Conservation (phyloP, 495 filamentous ascomycete species). For the Xylaria grammica region DNA sequence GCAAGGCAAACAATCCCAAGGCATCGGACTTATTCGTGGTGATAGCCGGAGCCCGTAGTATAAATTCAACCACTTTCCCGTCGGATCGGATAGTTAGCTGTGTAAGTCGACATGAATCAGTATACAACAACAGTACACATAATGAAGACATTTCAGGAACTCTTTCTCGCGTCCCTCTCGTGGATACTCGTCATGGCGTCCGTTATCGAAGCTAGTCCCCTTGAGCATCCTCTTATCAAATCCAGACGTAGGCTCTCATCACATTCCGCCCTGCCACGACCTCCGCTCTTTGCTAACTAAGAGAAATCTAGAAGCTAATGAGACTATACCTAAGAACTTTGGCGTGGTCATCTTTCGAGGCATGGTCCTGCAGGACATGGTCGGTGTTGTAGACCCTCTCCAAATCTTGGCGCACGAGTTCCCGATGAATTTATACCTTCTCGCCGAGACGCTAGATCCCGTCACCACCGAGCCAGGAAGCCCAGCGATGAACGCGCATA, state of each 20-base stretch:
- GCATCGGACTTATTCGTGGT: neutral
- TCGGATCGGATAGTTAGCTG: neutral
- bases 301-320: neutral
- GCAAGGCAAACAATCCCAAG: too few species aligned
- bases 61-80: neutral
- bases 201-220: neutral
- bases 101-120: neutral
- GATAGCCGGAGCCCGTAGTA: too few species aligned
- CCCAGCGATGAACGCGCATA: constrained; percentile 31
- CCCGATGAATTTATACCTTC: constrained; percentile 31
- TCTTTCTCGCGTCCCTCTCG: neutral
- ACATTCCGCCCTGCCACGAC: too few species aligned
- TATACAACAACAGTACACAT: neutral
- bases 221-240: neutral
- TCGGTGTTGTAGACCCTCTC: neutral
- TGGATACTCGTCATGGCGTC: neutral
- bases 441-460: constrained; percentile 56
- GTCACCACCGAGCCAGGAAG: constrained; percentile 38
- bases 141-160: constrained; percentile 1
- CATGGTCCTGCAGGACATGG: constrained; percentile 12
- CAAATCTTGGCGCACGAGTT: constrained; percentile 1
- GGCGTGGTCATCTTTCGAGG: neutral
- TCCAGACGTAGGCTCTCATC: neutral
- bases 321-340: constrained; percentile 6
- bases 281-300: neutral